phyloP scores from a whole-genome alignment of 2,329 filamentous ascomycete species.

The Ophiostoma piceae region DNA sequence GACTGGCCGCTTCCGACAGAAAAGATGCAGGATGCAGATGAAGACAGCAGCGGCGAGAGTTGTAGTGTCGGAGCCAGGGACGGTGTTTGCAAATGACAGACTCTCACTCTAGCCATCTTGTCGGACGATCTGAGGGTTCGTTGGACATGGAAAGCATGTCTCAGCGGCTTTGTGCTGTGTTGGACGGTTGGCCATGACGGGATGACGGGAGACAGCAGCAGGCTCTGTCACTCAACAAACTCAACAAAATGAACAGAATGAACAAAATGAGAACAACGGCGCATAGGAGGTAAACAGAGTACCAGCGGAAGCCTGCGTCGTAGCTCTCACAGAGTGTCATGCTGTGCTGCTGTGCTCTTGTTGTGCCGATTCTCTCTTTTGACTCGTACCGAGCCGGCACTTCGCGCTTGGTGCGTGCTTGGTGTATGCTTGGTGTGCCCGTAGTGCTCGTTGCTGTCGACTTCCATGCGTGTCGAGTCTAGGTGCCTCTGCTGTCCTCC shows the following conservation, averaged over 20 bases:
- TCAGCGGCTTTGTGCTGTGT: neutral
- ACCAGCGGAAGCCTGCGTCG: slow-evolving; percentile 7
- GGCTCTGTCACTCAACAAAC: neutral
- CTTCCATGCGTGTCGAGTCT: neutral
- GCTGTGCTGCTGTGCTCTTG: slow-evolving; percentile 3
- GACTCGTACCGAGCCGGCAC: slow-evolving; percentile 3
- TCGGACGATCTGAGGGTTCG: neutral
- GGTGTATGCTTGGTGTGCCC: too few relatives aligned
- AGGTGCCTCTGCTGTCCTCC: neutral
- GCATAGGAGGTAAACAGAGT: neutral
- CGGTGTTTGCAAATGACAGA: neutral
- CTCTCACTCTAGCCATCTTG: neutral
- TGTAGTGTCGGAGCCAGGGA: neutral
- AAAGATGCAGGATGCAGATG: slow-evolving; percentile 11
- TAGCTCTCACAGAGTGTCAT: slow-evolving; percentile 5
- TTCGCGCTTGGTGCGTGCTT: neutral
- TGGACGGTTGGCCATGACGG: neutral
- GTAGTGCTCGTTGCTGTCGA: neutral
- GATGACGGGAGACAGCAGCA: neutral
- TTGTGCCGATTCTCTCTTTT: neutral
- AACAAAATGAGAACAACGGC: too few relatives aligned
- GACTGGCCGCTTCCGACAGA: neutral
- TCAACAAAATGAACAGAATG: neutral
- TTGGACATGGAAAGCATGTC: neutral
- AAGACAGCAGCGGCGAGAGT: neutral